These are phyloP conservation scores for Ogataea pilisensis DNA, from an alignment of 805 yeast species.

Conservation along the genomic window DNA sequence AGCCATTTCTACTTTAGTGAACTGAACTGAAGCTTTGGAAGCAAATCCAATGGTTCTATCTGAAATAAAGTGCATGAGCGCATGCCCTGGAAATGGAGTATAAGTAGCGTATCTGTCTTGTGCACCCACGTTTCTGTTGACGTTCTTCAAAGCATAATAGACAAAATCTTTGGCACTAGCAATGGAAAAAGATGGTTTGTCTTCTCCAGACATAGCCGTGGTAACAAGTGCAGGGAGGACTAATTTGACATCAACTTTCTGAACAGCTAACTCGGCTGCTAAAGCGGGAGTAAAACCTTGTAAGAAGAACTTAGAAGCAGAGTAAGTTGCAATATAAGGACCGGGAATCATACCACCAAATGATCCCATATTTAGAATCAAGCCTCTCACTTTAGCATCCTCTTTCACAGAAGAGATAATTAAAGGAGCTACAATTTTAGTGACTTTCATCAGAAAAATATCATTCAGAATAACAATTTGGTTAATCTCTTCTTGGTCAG, in stretches of 20 bases:
- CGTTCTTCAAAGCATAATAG: constrained; percentile 53
- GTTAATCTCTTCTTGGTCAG: constrained; percentile 66
- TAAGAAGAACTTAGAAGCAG: constrained; percentile 93
- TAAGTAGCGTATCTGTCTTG: constrained; percentile 82
- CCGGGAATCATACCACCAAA: constrained; percentile 93
- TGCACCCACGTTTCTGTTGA: constrained; percentile 88
- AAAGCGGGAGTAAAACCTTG: constrained; percentile 90
- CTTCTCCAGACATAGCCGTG: constrained; percentile 92
- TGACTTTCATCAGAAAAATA: constrained; percentile 74
- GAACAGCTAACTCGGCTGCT: constrained; percentile 71
- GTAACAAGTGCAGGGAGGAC: constrained; percentile 86
- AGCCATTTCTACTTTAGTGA: background rate
- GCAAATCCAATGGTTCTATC: constrained; percentile 79
- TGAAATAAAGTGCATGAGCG: constrained; percentile 80
- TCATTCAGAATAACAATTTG: constrained; percentile 83
- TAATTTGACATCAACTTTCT: constrained; percentile 79
- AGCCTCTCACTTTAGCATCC: constrained; percentile 50
- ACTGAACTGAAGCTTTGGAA: constrained; percentile 35
- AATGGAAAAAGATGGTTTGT: constrained; percentile 65
- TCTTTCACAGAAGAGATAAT: background rate
- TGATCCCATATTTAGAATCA: constrained; percentile 92
- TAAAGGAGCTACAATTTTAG: constrained; percentile 9
- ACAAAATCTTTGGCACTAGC: constrained; percentile 86
- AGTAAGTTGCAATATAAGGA: constrained; percentile 86
- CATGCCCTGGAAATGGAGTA: constrained; percentile 95